Evolutionary conservation across 2,329 filamentous ascomycete genomes (phyloP), one percentile per base, ranked within the genome.

Genomic region (Penicillium sp.): DNA sequence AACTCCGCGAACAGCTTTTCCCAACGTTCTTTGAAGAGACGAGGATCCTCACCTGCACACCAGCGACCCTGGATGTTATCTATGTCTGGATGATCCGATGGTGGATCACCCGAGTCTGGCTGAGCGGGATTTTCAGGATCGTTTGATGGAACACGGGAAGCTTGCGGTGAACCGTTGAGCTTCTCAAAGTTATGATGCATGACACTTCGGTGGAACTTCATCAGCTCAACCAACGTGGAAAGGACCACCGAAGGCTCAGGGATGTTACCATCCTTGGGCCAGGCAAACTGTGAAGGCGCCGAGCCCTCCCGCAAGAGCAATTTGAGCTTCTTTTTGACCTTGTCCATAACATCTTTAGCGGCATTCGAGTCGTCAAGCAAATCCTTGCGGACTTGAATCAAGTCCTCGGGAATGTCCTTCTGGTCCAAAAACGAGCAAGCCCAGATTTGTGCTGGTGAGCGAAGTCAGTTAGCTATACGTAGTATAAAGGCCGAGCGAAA

Each of bases 281-380:
- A 99, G n/a, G 94, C 91, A 70, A 99, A 99, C 68, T 99, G 92
- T 16, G 93, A 87, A 9, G 94, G 94, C 1, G 93, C 90, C 68
- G 94, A 90, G n/a, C 93, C 94, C 72, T 96, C 90, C 29, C 94
- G 87, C 54, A 99, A 76, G 18, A 99, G 81, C 1, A 91, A 88
- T 77, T 99, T 99, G 27, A 99, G 83, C 85, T 96, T 97, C 84
- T 99, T 99, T 82, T 99, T 99, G 52, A 99, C 94, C 75, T 96
- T 97, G 76, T 99, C 95, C 90, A 97, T 99, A 68, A 96, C 92
- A 71, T 99, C 94, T 73, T 99, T 99, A 54, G 94, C 94, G 4
- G 94, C 94, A 72, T 99, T 99, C 0, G 92, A 97, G 71, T 99
- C 94, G 71, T 99, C 94, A 3, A 99, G 79, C 6, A 99, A 82